Evolutionary conservation across 805 yeast species (phyloP).

Genomic region (Sugiyamaella floridensis): DNA sequence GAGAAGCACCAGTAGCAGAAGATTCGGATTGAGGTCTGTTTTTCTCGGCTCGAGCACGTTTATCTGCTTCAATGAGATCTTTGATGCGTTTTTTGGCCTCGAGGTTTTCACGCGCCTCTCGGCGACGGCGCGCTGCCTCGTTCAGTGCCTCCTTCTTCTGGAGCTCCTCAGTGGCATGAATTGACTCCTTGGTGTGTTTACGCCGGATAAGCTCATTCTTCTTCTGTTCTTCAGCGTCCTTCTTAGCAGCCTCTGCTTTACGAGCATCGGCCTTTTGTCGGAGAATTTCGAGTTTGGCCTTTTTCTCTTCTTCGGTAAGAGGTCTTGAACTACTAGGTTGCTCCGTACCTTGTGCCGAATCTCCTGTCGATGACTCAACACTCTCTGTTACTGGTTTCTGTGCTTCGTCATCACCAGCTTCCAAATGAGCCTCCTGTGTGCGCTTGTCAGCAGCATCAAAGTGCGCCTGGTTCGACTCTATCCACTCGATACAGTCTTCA

Average conservation of each 20-base stretch:
- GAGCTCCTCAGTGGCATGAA: slow-evolving; percentile 25
- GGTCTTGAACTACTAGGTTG: slow-evolving; percentile 9
- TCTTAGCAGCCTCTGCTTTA: slow-evolving; percentile 28
- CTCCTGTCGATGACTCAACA: slow-evolving; percentile 1
- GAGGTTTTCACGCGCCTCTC: slow-evolving; percentile 27
- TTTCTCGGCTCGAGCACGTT: slow-evolving; percentile 16
- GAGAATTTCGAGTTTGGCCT: slow-evolving; percentile 26
- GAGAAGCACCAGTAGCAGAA: slow-evolving; percentile 11
- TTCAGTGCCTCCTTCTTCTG: slow-evolving; percentile 27
- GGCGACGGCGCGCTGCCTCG: slow-evolving; percentile 27
- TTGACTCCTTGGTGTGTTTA: slow-evolving; percentile 27
- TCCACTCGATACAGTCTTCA: slow-evolving; percentile 30
- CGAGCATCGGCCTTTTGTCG: slow-evolving; percentile 27
- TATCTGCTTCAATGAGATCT: slow-evolving; percentile 32
- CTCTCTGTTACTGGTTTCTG: background rate
- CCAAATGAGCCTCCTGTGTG: background rate
- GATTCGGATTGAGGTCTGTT: slow-evolving; percentile 8
- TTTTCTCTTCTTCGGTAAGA: slow-evolving; percentile 27
- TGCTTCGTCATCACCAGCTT: background rate
- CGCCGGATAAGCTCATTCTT: slow-evolving; percentile 26
- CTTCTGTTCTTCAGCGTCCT: slow-evolving; percentile 24
- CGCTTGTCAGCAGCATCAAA: slow-evolving; percentile 18
- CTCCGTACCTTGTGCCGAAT: background rate
- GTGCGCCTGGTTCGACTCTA: slow-evolving; percentile 24
- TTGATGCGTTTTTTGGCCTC: slow-evolving; percentile 27